Evolutionary conservation across 2,329 filamentous ascomycete species (phyloP).

Genomic region (Madurella fahalii): DNA sequence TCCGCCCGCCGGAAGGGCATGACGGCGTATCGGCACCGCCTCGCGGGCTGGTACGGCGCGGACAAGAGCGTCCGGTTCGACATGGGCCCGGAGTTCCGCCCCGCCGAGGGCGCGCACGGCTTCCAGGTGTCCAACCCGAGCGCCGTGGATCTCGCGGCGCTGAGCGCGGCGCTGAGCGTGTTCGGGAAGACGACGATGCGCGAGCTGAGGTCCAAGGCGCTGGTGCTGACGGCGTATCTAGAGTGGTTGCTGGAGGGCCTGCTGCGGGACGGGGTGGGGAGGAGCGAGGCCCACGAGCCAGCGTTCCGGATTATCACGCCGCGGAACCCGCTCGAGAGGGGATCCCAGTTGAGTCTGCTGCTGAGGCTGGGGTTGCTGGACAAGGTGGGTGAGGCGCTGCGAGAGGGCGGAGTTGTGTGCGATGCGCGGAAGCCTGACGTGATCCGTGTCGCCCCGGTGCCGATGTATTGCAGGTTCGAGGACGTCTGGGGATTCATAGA

Average conservation of each 20-base stretch:
- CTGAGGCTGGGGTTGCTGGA: slow-evolving; percentile 67
- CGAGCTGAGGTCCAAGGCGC: slow-evolving; percentile 64
- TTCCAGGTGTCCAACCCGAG: slow-evolving; percentile 85
- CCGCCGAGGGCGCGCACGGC: slow-evolving; percentile 72
- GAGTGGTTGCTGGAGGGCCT: slow-evolving; percentile 59
- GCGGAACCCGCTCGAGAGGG: slow-evolving; percentile 60
- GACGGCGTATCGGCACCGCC: slow-evolving; percentile 55
- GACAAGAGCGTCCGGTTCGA: slow-evolving; percentile 72
- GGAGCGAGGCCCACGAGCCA: slow-evolving; percentile 25
- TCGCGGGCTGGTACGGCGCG: slow-evolving; percentile 84
- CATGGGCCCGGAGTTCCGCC: slow-evolving; percentile 78
- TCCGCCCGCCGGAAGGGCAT: slow-evolving; percentile 26
- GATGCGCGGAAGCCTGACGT: slow-evolving; percentile 86
- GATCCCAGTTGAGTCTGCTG: slow-evolving; percentile 74
- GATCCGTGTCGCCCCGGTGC: slow-evolving; percentile 76
- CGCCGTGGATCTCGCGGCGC: slow-evolving; percentile 70
- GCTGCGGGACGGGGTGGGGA: slow-evolving; percentile 31
- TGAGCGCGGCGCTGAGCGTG: slow-evolving; percentile 68
- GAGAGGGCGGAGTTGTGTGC: slow-evolving; percentile 66
- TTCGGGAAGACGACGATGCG: slow-evolving; percentile 69
- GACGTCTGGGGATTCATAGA: slow-evolving; percentile 51
- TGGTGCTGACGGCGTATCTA: slow-evolving; percentile 72
- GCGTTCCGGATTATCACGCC: slow-evolving; percentile 67
- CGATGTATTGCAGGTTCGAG: slow-evolving; percentile 75
- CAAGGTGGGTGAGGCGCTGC: slow-evolving; percentile 58